phyloP scores from a whole-genome alignment of 108 stramenopile genomes.

The Conticribra weissflogii region DNA sequence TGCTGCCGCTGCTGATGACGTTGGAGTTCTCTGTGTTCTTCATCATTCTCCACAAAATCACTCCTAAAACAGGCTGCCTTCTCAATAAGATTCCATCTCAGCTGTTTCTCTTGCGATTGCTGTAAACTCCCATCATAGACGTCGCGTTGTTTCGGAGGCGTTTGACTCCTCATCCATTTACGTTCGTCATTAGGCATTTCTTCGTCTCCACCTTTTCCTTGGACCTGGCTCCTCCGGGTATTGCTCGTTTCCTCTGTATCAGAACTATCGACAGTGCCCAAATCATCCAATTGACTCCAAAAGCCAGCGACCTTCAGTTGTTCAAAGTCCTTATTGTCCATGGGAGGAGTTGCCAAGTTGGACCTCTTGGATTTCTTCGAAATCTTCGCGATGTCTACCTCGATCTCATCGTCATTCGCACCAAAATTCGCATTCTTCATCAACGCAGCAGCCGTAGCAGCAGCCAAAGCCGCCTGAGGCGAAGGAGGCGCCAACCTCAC shows the following conservation, averaged over 20 bases:
- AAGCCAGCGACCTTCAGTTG: slow-evolving; percentile 40
- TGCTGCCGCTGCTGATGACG: too few species aligned
- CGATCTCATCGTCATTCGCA: not conserved
- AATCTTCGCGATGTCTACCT: not conserved
- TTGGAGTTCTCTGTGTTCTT: too few species aligned
- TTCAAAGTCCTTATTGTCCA: slow-evolving; percentile 20
- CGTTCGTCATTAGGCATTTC: slow-evolving; percentile 40
- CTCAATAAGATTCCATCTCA: too few species aligned
- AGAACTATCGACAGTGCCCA: slow-evolving; percentile 12
- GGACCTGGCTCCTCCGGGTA: not conserved
- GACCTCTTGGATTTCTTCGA: not conserved
- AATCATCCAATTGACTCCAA: slow-evolving; percentile 46
- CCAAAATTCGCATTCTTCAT: not conserved
- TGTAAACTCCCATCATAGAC: not conserved
- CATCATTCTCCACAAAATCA: too few species aligned
- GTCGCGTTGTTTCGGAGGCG: not conserved
- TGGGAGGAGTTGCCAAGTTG: slow-evolving; percentile 2
- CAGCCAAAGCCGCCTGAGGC: not conserved
- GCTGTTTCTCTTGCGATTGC: slow-evolving; percentile 1
- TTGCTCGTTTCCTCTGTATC: slow-evolving; percentile 2
- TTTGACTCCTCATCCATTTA: slow-evolving; percentile 9
- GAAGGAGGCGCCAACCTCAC: not conserved
- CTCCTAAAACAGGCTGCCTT: too few species aligned
- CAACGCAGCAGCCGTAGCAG: slow-evolving; percentile 5
- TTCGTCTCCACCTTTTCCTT: slow-evolving; percentile 7